Conservation (phyloP, 768 basidiomycete species). For the Boletus bicolor region DNA sequence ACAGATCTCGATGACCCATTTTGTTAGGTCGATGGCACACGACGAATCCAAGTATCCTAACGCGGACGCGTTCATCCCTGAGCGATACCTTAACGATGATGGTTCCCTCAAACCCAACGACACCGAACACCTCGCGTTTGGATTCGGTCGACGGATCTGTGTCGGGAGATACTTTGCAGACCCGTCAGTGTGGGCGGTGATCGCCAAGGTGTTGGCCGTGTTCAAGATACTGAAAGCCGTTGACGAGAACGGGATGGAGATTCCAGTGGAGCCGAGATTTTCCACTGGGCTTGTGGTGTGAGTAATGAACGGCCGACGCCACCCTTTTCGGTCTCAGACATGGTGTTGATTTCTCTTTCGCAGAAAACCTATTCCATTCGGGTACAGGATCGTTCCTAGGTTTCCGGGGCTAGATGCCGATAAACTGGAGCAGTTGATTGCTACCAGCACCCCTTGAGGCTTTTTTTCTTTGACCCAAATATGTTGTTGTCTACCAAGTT, state of each 20-base stretch:
- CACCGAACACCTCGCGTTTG: background rate
- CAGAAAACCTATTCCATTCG: slow-evolving; percentile 9
- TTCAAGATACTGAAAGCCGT: background rate
- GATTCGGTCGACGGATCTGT: slow-evolving; percentile 29
- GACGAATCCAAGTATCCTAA: too few species aligned
- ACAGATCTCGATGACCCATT: too few species aligned
- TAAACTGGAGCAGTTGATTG: background rate
- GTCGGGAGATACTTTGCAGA: slow-evolving; percentile 24
- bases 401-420: background rate
- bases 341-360: background rate
- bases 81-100: too few species aligned
- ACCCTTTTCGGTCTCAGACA: too few species aligned
- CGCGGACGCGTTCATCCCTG: too few species aligned
- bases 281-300: slow-evolving; percentile 7
- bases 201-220: slow-evolving; percentile 11
- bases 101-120: too few species aligned
- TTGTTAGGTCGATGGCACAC: too few species aligned
- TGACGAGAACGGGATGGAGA: slow-evolving; percentile 5
- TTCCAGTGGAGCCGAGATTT: slow-evolving; percentile 14
- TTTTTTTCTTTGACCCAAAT: too few species aligned
- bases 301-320: background rate
- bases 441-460: background rate
- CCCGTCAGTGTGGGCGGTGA: slow-evolving; percentile 14
- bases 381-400: slow-evolving; percentile 5
- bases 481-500: background rate